Evolutionary conservation across 2,329 filamentous ascomycete genomes (phyloP).

Genomic region (Cadophora sp.): DNA sequence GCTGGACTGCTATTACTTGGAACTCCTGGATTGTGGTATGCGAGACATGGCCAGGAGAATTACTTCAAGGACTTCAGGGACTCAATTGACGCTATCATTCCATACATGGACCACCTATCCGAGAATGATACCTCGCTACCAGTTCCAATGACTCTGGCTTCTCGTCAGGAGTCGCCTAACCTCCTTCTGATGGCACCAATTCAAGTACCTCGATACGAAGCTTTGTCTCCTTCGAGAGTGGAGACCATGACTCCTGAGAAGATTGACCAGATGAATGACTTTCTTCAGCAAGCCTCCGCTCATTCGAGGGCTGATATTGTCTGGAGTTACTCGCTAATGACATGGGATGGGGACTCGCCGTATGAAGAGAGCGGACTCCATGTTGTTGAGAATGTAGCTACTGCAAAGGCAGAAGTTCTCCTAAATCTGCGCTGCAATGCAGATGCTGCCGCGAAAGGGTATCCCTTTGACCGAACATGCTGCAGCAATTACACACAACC

Average conservation of each 20-base stretch:
- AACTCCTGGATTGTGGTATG: slow-evolving; percentile 61
- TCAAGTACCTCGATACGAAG: slow-evolving; percentile 45
- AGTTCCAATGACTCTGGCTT: slow-evolving; percentile 30
- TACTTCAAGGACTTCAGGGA: slow-evolving; percentile 54
- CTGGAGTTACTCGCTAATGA: slow-evolving; percentile 60
- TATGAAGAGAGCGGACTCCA: slow-evolving; percentile 58
- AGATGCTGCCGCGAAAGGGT: slow-evolving; percentile 48
- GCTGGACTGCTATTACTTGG: slow-evolving; percentile 59
- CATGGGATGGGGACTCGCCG: slow-evolving; percentile 44
- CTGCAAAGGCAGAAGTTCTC: slow-evolving; percentile 57
- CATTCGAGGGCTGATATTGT: slow-evolving; percentile 53
- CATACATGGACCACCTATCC: slow-evolving; percentile 46
- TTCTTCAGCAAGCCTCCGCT: slow-evolving; percentile 52
- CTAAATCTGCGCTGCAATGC: slow-evolving; percentile 60
- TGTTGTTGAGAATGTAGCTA: slow-evolving; percentile 53
- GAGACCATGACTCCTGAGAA: slow-evolving; percentile 55
- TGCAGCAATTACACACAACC: slow-evolving; percentile 54
- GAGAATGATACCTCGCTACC: slow-evolving; percentile 29
- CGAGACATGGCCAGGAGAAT: slow-evolving; percentile 55
- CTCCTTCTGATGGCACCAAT: slow-evolving; percentile 44
- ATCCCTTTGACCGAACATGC: slow-evolving; percentile 58
- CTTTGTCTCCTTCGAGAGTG: slow-evolving; percentile 43
- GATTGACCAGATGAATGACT: slow-evolving; percentile 59
- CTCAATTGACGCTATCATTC: slow-evolving; percentile 54
- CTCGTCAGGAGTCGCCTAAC: slow-evolving; percentile 36